Evolutionary conservation across 495 filamentous ascomycete genomes (phyloP), one percentile per base, ranked within the genome.

Genomic region (Polyplosphaeria fusca): DNA sequence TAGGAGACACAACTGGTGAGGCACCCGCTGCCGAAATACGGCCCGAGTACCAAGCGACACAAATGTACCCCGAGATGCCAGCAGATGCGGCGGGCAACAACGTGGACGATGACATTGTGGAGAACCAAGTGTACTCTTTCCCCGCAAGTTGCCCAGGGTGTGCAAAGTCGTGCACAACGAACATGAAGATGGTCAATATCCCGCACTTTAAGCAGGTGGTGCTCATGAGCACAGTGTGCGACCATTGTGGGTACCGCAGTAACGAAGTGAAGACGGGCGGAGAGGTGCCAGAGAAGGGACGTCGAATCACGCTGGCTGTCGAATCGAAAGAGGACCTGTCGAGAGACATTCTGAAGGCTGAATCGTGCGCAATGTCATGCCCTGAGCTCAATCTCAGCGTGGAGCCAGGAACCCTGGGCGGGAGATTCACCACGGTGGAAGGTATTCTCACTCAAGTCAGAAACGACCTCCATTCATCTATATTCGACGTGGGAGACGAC

Each of bases 211-310:
- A 95, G 71, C 84, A 96, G 60, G 93, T 97, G 18, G 80, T 94
- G 41, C 74, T 97, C 60, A 95, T 91, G 83, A 87, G 83, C 63
- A 96, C 90, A 11, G 82, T 83, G 47, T 98, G 93, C 67, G 82
- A 88, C 24, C 75, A 86, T 71, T 98, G 93, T 68, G 91, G 89
- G n/a, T 96, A 96, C 72, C 85, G 88, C 47, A 89, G 82, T 58
- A 95, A 91, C 71, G 93, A 99, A 68, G 87, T 97, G 48, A 96
- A 96, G 76, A 95, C 94, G 1, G 94, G 94, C 58, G 94, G 93
- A 52, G 89, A 83, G 61, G 82, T 99, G 19, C 93, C 94, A 5
- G 86, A 86, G 44, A 87, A 87, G 69, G 93, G 93, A 40, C 85
- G 85, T 69, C 86, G 82, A 45, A 93, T 96, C 50, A 90, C 80